Evolutionary conservation across 225 moss, liverwort and hornwort species (phyloP), one percentile per base, ranked within the genome.

Genomic region (Polytrichum commune): DNA sequence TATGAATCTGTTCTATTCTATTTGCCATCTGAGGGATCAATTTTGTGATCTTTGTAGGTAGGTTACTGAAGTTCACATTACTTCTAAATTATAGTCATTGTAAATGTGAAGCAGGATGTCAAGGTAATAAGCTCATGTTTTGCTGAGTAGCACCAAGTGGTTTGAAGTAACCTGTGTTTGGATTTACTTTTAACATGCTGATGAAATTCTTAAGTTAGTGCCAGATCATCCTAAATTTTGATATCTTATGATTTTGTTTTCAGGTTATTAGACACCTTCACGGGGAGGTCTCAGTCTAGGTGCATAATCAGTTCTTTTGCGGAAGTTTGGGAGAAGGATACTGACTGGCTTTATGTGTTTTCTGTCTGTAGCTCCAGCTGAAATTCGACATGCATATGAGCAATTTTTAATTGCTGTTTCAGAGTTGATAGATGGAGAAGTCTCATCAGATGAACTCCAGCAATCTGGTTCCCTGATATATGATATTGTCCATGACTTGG

Each of bases 361-460:
- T 70, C 72, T 28, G 25, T 56, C 70, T 81, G 65, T 79, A 92
- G 97, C 95, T 77, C 93, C 97, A 73, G 74, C 82, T 62, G 73
- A 84, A 79, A 81, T 95, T 82, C 90, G 90, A 32, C 88, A 85
- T 35, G 81, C 88, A 63, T 98, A 89, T 69, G 89, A 93, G 81
- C 79, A 93, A 69, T 98, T 87, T 46, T 86, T 98, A 82, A 90
- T 84, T 76, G 84, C 88, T 63, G 90, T 94, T 77, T 87, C 76
- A 68, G 97, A 93, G 62, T 74, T 95, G 53, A 26, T 95, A 70
- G 87, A 87, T 75, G 97, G 95, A 57, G 95, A 92, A 60, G 67
- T 93, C 20, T 92, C 97, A 65, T 90, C 97, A 5, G 82, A 90
- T 75, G 97, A 97, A 80, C 77, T 97, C 73, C 92, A 93, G 67